These are phyloP conservation scores for Claviceps arundinis DNA, from an alignment of 2,329 filamentous ascomycete genomes.

Conservation along the genomic window DNA sequence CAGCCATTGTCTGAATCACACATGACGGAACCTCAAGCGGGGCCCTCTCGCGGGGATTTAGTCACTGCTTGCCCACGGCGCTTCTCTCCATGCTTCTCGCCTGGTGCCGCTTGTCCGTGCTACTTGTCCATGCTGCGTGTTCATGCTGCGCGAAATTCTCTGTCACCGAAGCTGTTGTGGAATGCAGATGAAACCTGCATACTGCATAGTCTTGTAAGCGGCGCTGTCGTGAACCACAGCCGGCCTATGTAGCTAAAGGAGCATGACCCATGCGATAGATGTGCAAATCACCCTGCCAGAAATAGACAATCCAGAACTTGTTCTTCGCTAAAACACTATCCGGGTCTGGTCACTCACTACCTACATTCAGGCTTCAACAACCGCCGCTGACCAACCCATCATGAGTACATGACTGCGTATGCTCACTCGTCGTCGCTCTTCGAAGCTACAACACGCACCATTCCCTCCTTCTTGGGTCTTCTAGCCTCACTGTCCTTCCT, in stretches of 20 bases:
- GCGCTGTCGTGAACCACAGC: background rate
- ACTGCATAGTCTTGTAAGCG: background rate
- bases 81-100: background rate
- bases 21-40: background rate
- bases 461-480: slow-evolving; percentile 29
- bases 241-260: background rate
- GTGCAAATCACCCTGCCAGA: background rate
- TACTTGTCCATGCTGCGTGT: too few species aligned
- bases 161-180: background rate
- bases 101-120: too few species aligned
- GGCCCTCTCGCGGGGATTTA: background rate
- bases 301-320: background rate
- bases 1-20: background rate
- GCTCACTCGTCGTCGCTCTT: slow-evolving; percentile 23
- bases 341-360: background rate
- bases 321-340: background rate
- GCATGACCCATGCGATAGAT: background rate
- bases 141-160: too few species aligned
- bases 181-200: background rate
- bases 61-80: background rate
- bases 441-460: slow-evolving; percentile 31
- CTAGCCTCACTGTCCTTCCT: slow-evolving; percentile 27
- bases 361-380: too few species aligned
- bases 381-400: too few species aligned
- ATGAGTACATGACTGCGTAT: slow-evolving; percentile 2